Evolutionary conservation across 1,284 basidiomycete genomes (phyloP), one percentile per base, ranked within the genome.

Genomic region (Ustilago nuda): DNA sequence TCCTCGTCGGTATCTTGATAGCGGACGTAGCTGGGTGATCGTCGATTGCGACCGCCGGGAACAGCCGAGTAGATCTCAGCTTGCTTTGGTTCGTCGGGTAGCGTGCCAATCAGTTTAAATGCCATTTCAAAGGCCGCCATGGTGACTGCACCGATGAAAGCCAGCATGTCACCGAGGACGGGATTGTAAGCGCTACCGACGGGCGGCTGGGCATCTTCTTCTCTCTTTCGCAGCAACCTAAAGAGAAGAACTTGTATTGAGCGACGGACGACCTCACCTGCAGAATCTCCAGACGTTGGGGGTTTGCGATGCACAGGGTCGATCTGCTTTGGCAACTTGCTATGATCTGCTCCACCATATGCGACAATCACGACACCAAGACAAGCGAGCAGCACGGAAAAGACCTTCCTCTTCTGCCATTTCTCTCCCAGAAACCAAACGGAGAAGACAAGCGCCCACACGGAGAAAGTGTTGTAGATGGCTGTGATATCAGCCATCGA

Each of bases 381-480:
- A 41, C 75, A 77, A 2, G 83, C 84, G 11, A 85, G 66, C 11
- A 82, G 52, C 6, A 85, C 83, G 1, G 83, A 79, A 13, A 80
- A 61, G 11, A 83, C 84, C 53, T 85, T 84, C 6, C 73, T 43
- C 69, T 57, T 73, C 53, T 80, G 58, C 84, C 84, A 85, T 39
- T 66, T 71, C 37, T 85, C 84, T 39, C 82, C 77, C 11, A 85
- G 72, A 35, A 85, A 83, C 56, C 74, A 78, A n/a, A 85, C 81
- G 11, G 81, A 81, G 19, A 85, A 82, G 17, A 85, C 84, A 19
- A 85, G 74, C 35, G 84, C 84, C 81, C 82, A 85, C 3, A 85
- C 78, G 23, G 82, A 79, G 45, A 84, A 85, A 3, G 84, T 85
- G 56, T 85, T 85, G 77, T 85, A 85, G 57, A 85, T 84, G 39